Conservation (phyloP, 805 yeast species). For the Cyberlindnera euphorbiae region DNA sequence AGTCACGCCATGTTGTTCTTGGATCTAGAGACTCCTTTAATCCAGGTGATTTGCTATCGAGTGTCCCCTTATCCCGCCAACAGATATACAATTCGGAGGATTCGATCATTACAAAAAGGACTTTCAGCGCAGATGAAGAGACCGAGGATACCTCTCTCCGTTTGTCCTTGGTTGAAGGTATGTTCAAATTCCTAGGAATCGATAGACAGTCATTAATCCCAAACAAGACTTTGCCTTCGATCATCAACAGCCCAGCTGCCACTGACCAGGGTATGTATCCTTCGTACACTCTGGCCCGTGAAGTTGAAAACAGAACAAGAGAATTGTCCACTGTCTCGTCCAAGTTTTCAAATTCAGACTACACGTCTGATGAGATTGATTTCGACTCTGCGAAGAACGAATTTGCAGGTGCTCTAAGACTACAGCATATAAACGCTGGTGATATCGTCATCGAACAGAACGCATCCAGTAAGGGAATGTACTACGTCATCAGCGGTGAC, state of each 20-base stretch:
- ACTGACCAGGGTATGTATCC: constrained; percentile 12
- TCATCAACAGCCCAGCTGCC: constrained; percentile 19
- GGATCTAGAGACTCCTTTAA: constrained; percentile 53
- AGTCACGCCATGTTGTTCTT: constrained; percentile 46
- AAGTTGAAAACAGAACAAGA: constrained; percentile 1
- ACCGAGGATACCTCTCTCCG: constrained; percentile 64
- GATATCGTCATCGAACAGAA: constrained; percentile 58
- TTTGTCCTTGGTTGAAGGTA: constrained; percentile 63
- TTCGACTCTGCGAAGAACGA: constrained; percentile 50
- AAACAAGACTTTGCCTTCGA: constrained; percentile 16
- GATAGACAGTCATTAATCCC: constrained; percentile 34
- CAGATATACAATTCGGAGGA: constrained; percentile 1
- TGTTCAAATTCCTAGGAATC: constrained; percentile 66
- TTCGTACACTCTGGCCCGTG: constrained; percentile 3
- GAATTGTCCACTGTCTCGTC: constrained; percentile 5
- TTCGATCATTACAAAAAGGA: constrained; percentile 5
- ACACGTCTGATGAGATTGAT: constrained; percentile 28
- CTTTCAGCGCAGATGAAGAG: constrained; percentile 40
- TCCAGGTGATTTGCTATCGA: constrained; percentile 83
- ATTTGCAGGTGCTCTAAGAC: constrained; percentile 54
- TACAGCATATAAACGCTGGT: constrained; percentile 50
- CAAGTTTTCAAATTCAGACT: constrained; percentile 8
- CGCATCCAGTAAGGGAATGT: constrained; percentile 67
- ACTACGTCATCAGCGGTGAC: constrained; percentile 73
- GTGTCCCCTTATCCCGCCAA: constrained; percentile 60